These are phyloP conservation scores for Malus hybrid DNA, from an alignment of 331 rosid genomes.

Conservation along the genomic window DNA sequence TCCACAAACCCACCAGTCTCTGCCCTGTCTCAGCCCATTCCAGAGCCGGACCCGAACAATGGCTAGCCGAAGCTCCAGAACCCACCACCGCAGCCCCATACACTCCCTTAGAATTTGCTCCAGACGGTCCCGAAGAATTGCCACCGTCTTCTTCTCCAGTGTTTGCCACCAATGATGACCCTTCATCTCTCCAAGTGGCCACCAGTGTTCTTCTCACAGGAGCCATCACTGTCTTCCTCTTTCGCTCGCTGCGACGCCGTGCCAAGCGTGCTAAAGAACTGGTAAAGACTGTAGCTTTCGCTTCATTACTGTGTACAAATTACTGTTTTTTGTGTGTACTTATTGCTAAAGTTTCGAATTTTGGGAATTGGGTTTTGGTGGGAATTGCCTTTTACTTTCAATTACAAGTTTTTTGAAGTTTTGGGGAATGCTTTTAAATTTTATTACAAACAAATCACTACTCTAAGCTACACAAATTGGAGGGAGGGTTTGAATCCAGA, in stretches of 20 bases:
- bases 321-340: background rate
- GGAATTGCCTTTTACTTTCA: background rate
- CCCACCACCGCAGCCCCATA: conserved; percentile 14
- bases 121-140: conserved; percentile 68
- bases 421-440: background rate
- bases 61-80: conserved; percentile 40
- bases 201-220: conserved; percentile 89
- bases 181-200: conserved; percentile 74
- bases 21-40: conserved; percentile 31
- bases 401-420: background rate
- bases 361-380: conserved; percentile 3
- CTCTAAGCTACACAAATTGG: no score
- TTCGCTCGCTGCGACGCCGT: conserved; percentile 83
- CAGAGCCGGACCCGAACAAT: conserved; percentile 15
- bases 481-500: no score
- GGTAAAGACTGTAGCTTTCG: conserved; percentile 27
- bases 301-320: background rate
- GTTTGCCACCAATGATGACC: conserved; percentile 64
- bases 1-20: conserved; percentile 27
- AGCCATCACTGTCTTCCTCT: conserved; percentile 73
- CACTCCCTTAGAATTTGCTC: conserved; percentile 1
- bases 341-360: background rate
- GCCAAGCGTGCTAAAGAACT: conserved; percentile 77
- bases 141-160: conserved; percentile 49
- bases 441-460: background rate